Base-by-base conservation (phyloP, 495 filamentous ascomycete genomes). In the Cetradonia linearis region DNA sequence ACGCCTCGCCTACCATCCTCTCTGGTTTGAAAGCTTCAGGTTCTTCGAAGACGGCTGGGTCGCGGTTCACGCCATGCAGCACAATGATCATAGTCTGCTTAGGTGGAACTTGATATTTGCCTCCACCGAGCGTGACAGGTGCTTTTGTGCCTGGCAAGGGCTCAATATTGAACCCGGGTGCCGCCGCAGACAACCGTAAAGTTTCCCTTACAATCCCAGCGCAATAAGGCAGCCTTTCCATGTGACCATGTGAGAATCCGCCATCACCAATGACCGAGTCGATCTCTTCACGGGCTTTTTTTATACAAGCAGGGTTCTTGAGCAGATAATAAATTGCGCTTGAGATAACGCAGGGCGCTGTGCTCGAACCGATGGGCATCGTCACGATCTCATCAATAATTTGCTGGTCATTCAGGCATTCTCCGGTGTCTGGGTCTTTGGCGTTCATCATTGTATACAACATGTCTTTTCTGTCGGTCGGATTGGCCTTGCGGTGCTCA, bases 151-250 rank as follows among this genome's bases (percentile, higher is more conserved):
- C 73, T 20, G 75, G 72, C 52, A 77, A 63, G 14, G 77, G 72
- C 59, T 80, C 76, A 59, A 78, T 76, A 67, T 85, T 85, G 70
- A 87, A 83, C 2, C 76, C 72, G 0, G 85, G 78, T 20, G 86
- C 87, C 3, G 85, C 81, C 3, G 86, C 80, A 23, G 74, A 77
- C 1, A 91, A 71, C 40, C 89, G 82, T 25, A 92, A 72, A 0
- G 87, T 80, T 71, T 95, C 89, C 10, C 86, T 81, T 38, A 93
- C 75, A 55, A 86, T 74, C 40, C 80, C 86, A 33, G 81, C 77
- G 62, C 84, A 71, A 70, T 88, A 91, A 4, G 75, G 71, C 14
- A 91, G 73, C 54, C 81, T 79, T 23, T 78, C 75, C 59, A 92
- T 73, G 66, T 91, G 85, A 13, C 84, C 70, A 37, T 74, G 66